A percentile compares a stretch with the other conserved stretches of the same genome.
phyloP scores from a whole-genome alignment of 169 alveolate genomes.

The Plasmodium inui region DNA sequence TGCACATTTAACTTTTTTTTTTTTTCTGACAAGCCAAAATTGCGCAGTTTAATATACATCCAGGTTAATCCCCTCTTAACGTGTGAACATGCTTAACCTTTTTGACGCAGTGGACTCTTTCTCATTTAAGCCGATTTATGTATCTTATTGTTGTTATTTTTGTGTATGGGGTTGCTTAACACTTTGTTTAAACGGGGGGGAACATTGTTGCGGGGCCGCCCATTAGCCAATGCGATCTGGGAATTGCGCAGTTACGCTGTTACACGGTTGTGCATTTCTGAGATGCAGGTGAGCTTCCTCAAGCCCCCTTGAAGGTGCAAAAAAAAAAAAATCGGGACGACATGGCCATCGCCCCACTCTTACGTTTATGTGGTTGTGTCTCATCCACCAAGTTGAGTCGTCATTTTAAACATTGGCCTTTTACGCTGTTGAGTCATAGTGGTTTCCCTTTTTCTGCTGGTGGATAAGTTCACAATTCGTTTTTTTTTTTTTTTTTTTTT shows the following conservation, averaged over 20 bases:
- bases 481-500: neutral
- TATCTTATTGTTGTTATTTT: neutral
- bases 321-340: neutral
- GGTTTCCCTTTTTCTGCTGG: neutral
- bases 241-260: neutral
- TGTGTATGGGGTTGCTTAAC: neutral
- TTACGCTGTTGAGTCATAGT: neutral
- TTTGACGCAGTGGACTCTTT: neutral
- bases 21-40: neutral
- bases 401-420: neutral
- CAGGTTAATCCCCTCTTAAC: neutral
- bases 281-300: neutral
- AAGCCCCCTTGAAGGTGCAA: neutral
- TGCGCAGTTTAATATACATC: neutral
- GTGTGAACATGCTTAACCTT: neutral
- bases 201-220: neutral
- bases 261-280: no score
- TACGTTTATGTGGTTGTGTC: neutral
- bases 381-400: neutral
- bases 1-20: neutral
- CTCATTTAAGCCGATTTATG: neutral
- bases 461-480: neutral
- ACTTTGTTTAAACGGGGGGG: neutral
- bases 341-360: neutral
- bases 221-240: neutral